phyloP scores from a whole-genome alignment of 108 stramenopile genomes.

The Skeletonema costatum region DNA sequence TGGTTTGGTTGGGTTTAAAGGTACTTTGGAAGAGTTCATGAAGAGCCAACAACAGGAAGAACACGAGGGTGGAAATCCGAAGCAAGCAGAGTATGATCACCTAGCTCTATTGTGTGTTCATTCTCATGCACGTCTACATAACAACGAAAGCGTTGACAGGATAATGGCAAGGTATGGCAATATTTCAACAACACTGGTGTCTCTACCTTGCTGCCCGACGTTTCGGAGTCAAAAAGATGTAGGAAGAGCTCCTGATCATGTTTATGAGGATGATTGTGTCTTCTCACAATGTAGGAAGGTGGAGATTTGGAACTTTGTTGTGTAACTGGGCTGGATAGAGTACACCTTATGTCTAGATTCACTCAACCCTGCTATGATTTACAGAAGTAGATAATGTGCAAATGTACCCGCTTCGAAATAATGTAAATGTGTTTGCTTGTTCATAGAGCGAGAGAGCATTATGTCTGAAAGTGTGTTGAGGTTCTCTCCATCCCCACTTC shows the following conservation, averaged over 20 bases:
- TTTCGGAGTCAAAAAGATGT: constrained; percentile 46
- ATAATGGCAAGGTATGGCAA: constrained; percentile 29
- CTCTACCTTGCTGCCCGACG: constrained; percentile 56
- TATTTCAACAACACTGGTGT: constrained; percentile 44
- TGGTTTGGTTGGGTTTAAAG: constrained; percentile 45
- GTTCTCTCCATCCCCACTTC: too few species aligned
- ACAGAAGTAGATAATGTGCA: too few species aligned
- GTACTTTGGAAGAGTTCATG: constrained; percentile 50
- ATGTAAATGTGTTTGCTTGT: too few species aligned
- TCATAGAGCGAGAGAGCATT: too few species aligned
- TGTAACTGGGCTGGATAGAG: too few species aligned
- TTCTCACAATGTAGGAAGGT: constrained; percentile 52
- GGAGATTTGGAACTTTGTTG: constrained; percentile 47
- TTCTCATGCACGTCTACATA: constrained; percentile 55
- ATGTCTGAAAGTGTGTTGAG: too few species aligned
- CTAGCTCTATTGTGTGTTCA: constrained; percentile 55
- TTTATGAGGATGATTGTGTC: constrained; percentile 59
- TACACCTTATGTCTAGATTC: too few species aligned
- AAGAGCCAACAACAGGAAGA: neutral
- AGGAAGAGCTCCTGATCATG: constrained; percentile 43
- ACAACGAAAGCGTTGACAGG: constrained; percentile 12
- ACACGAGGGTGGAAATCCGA: neutral
- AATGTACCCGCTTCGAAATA: too few species aligned
- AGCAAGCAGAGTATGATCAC: constrained; percentile 25
- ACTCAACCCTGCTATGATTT: too few species aligned